phyloP scores from a whole-genome alignment of 495 filamentous ascomycete genomes.

The Alectoria sarmentosa region DNA sequence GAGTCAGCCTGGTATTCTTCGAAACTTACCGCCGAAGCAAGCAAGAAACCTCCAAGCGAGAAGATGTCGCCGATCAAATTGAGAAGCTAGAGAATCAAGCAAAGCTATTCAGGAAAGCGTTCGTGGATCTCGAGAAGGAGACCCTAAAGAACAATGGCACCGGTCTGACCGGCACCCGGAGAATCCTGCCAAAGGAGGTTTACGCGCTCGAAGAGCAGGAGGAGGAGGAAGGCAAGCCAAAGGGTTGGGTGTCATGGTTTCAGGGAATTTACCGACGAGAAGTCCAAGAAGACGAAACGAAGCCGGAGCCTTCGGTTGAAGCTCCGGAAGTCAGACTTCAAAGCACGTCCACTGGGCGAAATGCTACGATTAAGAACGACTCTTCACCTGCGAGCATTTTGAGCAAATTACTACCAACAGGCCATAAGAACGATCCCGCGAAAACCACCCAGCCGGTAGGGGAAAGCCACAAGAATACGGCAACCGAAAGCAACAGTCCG shows the following conservation, averaged over 20 bases:
- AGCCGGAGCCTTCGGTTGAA: slow-evolving; percentile 18
- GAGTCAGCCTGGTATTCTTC: slow-evolving; percentile 67
- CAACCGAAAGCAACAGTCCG: background rate
- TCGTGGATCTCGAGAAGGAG: slow-evolving; percentile 63
- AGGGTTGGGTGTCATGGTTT: slow-evolving; percentile 31
- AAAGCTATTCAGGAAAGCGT: slow-evolving; percentile 46
- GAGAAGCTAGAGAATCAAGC: slow-evolving; percentile 59
- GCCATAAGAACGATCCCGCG: background rate
- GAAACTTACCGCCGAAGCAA: slow-evolving; percentile 68
- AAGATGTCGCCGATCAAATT: slow-evolving; percentile 65
- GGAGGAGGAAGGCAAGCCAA: slow-evolving; percentile 27
- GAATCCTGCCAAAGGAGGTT: slow-evolving; percentile 41
- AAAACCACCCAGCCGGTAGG: background rate
- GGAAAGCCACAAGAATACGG: background rate
- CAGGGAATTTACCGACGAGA: slow-evolving; percentile 3
- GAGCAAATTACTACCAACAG: slow-evolving; percentile 1
- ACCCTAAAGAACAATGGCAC: slow-evolving; percentile 41
- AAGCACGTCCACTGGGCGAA: background rate
- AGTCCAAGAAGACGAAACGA: background rate
- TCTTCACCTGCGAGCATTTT: background rate
- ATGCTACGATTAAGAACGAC: background rate
- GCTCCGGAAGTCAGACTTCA: slow-evolving; percentile 7
- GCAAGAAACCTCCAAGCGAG: slow-evolving; percentile 70
- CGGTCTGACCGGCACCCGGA: slow-evolving; percentile 28
- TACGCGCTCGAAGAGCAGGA: slow-evolving; percentile 39